A percentile compares a stretch with the other conserved stretches of the same genome.
Evolutionary conservation across 2,329 filamentous ascomycete genomes (phyloP).

Genomic region (Zalaria obscura): DNA sequence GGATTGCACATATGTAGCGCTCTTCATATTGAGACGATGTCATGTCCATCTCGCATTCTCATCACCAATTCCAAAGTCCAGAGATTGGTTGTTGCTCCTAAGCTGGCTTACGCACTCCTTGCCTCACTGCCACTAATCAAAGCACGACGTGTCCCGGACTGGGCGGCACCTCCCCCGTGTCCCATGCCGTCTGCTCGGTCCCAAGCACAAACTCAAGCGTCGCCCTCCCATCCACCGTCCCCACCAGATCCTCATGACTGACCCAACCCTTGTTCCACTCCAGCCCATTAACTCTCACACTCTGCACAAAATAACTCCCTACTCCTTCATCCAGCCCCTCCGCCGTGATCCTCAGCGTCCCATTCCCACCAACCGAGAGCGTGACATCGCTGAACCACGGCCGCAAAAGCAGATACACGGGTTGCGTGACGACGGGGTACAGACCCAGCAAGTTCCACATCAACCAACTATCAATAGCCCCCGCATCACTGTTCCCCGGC

Average conservation of each 20-base stretch:
- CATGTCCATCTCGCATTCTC: no score
- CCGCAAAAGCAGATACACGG: constrained; percentile 23
- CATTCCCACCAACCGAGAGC: constrained; percentile 42
- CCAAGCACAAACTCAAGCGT: constrained; percentile 53
- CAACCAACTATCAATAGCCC: constrained; percentile 17
- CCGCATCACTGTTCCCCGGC: constrained; percentile 18
- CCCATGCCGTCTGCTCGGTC: constrained; percentile 37
- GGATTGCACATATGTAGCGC: no score
- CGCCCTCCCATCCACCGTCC: constrained; percentile 47
- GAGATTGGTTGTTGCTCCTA: no score
- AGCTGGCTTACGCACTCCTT: no score
- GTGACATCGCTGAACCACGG: constrained; percentile 49
- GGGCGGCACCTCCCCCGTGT: constrained; percentile 44
- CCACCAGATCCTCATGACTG: constrained; percentile 52
- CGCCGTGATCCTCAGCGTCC: constrained; percentile 39
- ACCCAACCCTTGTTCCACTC: constrained; percentile 52
- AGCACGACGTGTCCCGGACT: constrained; percentile 33
- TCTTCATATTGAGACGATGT: no score
- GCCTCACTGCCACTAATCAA: not conserved
- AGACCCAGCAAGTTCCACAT: constrained; percentile 20
- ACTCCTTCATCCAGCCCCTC: constrained; percentile 29
- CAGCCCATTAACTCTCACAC: constrained; percentile 49
- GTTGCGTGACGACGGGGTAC: constrained; percentile 18
- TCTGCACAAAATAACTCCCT: constrained; percentile 46
- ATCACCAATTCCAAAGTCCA: no score